phyloP scores from a whole-genome alignment of 139 green algal species.

The Chlamydomonas eustigma region DNA sequence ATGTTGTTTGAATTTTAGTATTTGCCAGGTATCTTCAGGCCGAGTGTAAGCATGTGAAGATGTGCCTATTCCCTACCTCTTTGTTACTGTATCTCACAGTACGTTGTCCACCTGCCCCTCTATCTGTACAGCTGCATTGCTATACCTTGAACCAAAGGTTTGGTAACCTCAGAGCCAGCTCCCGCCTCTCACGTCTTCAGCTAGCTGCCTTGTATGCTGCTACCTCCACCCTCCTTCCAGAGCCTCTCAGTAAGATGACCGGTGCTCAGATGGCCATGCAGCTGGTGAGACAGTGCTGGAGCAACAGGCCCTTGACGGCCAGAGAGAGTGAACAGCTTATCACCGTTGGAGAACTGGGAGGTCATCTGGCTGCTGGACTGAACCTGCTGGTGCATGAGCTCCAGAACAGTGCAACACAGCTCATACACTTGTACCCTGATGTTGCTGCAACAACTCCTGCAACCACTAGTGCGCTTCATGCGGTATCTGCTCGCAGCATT shows the following conservation, averaged over 20 bases:
- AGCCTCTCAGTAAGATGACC: slow-evolving; percentile 33
- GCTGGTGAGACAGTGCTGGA: slow-evolving; percentile 46
- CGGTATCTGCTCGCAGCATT: too few species aligned
- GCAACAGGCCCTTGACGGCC: slow-evolving; percentile 30
- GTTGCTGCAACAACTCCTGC: too few species aligned
- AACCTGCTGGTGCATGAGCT: slow-evolving; percentile 32
- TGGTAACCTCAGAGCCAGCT: slow-evolving; percentile 31
- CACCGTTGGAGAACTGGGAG: background rate
- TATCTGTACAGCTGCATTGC: slow-evolving; percentile 30
- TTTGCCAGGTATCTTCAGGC: too few species aligned
- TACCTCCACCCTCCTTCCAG: slow-evolving; percentile 44
- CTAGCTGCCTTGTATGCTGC: slow-evolving; percentile 61
- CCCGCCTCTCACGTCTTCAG: slow-evolving; percentile 41
- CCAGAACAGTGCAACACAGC: slow-evolving; percentile 23
- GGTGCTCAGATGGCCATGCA: slow-evolving; percentile 43
- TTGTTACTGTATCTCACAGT: too few species aligned
- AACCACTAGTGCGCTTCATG: too few species aligned
- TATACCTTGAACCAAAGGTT: slow-evolving; percentile 50
- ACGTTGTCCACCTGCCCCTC: background rate
- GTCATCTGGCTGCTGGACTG: slow-evolving; percentile 36
- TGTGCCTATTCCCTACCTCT: too few species aligned
- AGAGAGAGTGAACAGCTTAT: slow-evolving; percentile 30
- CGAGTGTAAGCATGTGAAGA: too few species aligned
- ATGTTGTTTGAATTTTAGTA: too few species aligned
- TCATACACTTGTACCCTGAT: slow-evolving; percentile 13